Conservation (phyloP, 1,284 basidiomycete species). For the Kwoniella shivajii region DNA sequence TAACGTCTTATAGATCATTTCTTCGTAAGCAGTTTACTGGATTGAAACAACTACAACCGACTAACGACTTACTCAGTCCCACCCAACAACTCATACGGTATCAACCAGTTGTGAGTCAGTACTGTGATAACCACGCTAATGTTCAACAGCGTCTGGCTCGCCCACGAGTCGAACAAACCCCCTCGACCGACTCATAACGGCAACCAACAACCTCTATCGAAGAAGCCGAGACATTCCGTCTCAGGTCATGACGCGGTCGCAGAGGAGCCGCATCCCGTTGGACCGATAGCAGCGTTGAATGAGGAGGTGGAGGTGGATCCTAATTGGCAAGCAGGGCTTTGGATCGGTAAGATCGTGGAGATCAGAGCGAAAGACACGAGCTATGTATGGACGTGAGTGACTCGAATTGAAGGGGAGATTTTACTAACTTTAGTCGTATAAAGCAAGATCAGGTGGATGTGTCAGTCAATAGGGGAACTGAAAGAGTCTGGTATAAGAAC, state of each 20-base stretch:
- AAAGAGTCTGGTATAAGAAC: slow-evolving; percentile 10
- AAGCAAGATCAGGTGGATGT: slow-evolving; percentile 28
- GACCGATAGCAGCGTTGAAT: not conserved
- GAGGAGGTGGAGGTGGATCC: slow-evolving; percentile 6
- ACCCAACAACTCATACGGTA: slow-evolving; percentile 8
- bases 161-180: not conserved
- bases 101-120: slow-evolving; percentile 12
- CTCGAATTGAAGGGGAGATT: too few species aligned
- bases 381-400: slow-evolving; percentile 29
- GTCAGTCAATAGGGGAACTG: slow-evolving; percentile 15
- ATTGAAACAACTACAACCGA: not conserved
- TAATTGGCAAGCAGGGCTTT: slow-evolving; percentile 14
- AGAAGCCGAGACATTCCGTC: not conserved
- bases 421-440: not conserved
- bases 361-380: slow-evolving; percentile 23
- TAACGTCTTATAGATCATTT: slow-evolving; percentile 12
- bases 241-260: not conserved
- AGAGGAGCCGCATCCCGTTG: not conserved
- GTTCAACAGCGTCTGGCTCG: slow-evolving; percentile 13
- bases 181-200: not conserved
- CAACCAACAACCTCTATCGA: not conserved
- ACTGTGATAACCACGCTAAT: too few species aligned
- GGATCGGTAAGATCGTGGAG: slow-evolving; percentile 27
- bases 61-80: slow-evolving; percentile 7
- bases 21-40: slow-evolving; percentile 5